These are phyloP conservation scores for Arthrobotrys iridis DNA, from an alignment of 2,329 filamentous ascomycete species.

Conservation along the genomic window DNA sequence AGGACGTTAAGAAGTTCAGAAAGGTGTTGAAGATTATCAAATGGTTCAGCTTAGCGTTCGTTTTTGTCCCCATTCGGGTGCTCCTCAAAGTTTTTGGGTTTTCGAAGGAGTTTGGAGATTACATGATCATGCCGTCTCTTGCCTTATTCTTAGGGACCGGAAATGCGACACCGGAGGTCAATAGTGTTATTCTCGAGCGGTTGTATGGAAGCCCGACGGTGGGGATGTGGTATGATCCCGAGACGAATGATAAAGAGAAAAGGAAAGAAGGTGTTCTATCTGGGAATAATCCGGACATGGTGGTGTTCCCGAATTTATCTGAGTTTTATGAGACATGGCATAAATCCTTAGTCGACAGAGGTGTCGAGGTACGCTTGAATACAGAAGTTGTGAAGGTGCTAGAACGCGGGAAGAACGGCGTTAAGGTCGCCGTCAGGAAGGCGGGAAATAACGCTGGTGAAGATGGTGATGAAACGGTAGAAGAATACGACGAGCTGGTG, in stretches of 20 bases:
- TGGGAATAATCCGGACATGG: conserved; percentile 71
- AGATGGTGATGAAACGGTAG: conserved; percentile 21
- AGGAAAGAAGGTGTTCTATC: conserved; percentile 56
- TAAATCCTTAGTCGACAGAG: conserved; percentile 66
- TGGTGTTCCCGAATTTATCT: conserved; percentile 72
- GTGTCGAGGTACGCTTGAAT: conserved; percentile 68
- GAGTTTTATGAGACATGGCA: conserved; percentile 72
- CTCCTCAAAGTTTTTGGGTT: conserved; percentile 76
- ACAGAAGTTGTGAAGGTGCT: conserved; percentile 69
- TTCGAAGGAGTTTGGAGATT: conserved; percentile 75
- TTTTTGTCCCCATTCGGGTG: conserved; percentile 71
- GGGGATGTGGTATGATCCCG: conserved; percentile 68
- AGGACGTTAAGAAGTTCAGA: conserved; percentile 69
- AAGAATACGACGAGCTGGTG: conserved; percentile 73
- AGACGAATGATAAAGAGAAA: conserved; percentile 52
- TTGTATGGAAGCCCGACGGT: conserved; percentile 67
- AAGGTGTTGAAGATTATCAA: conserved; percentile 69
- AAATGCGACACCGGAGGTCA: conserved; percentile 77
- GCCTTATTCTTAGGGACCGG: conserved; percentile 79
- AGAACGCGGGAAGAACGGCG: conserved; percentile 66
- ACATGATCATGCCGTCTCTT: conserved; percentile 76
- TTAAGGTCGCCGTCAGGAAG: conserved; percentile 65
- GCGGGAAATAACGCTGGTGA: conserved; percentile 57
- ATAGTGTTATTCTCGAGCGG: conserved; percentile 73
- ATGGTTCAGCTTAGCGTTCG: conserved; percentile 70